A percentile compares a stretch with the other conserved stretches of the same genome.
These are phyloP conservation scores for Aspergillus quadrilineatus DNA, from an alignment of 2,329 filamentous ascomycete genomes.

Conservation along the genomic window DNA sequence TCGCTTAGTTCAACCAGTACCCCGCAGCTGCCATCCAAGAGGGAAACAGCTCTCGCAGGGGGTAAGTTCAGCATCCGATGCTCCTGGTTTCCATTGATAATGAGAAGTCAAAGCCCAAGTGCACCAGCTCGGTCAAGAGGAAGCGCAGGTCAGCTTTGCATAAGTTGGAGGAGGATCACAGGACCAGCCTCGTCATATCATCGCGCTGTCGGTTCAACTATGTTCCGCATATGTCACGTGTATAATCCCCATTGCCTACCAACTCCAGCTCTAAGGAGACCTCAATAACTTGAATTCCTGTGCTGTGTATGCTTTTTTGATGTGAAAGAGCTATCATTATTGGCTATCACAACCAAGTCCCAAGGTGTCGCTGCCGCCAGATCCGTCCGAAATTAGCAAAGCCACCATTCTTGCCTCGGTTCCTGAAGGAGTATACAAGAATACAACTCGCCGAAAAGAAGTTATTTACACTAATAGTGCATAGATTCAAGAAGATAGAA, in stretches of 20 bases:
- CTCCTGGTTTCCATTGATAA: not conserved
- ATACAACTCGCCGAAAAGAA: constrained; percentile 6
- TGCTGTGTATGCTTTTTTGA: not conserved
- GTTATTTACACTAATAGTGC: not conserved
- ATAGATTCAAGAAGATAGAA: not conserved
- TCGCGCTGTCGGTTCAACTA: constrained; percentile 4
- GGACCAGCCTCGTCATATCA: constrained; percentile 15
- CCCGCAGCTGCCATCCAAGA: constrained; percentile 15
- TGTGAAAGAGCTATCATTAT: not conserved
- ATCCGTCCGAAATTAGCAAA: not conserved
- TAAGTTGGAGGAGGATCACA: constrained; percentile 5
- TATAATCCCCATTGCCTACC: not conserved
- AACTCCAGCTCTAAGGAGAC: too few species aligned
- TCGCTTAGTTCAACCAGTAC: constrained; percentile 12
- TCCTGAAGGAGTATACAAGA: constrained; percentile 17
- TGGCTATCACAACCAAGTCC: constrained; percentile 4
- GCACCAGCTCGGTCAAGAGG: not conserved
- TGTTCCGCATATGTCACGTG: constrained; percentile 11
- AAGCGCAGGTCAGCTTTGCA: not conserved
- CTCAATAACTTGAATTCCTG: not conserved
- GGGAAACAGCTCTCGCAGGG: constrained; percentile 4
- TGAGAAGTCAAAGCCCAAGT: not conserved
- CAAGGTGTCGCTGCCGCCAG: not conserved
- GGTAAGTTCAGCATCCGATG: constrained; percentile 10
- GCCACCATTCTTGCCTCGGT: not conserved